A percentile compares a stretch with the other conserved stretches of the same genome.
Conservation (phyloP, 2,329 filamentous ascomycete species). For the Zymoseptoria pseudotritici region DNA sequence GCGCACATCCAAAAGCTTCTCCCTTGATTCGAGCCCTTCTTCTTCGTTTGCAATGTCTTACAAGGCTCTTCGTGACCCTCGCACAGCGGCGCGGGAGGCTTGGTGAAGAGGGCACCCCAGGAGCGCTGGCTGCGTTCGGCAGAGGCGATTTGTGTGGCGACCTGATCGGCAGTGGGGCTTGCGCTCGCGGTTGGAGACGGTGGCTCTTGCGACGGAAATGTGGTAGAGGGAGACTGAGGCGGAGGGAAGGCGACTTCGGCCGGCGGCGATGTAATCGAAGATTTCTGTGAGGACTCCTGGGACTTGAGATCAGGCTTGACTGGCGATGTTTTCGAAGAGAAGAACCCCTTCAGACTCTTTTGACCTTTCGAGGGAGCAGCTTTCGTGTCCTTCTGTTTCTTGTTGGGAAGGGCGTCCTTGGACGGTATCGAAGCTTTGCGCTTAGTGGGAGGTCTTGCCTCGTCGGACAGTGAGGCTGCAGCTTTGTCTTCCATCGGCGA, state of each 20-base stretch:
- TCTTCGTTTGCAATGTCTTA: constrained; percentile 76
- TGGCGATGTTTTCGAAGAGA: constrained; percentile 51
- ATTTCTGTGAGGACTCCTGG: background rate
- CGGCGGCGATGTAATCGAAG: background rate
- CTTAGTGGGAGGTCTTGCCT: constrained; percentile 23
- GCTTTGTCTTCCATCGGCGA: background rate
- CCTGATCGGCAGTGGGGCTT: constrained; percentile 14
- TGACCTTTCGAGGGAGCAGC: constrained; percentile 42
- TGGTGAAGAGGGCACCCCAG: constrained; percentile 78
- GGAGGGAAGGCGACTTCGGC: background rate
- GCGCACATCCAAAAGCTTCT: constrained; percentile 61
- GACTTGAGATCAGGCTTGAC: background rate
- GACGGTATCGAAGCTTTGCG: constrained; percentile 26
- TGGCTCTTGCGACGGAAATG: background rate
- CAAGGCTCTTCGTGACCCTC: constrained; percentile 80
- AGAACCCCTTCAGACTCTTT: constrained; percentile 69
- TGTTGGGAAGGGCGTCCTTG: constrained; percentile 31
- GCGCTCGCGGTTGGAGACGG: constrained; percentile 1
- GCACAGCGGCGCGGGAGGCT: constrained; percentile 66
- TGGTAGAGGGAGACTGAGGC: background rate
- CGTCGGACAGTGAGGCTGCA: background rate
- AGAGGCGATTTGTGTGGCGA: constrained; percentile 19
- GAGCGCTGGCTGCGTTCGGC: constrained; percentile 36
- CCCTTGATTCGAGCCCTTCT: constrained; percentile 73
- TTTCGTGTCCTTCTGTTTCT: constrained; percentile 41